These are phyloP conservation scores for Austroboletus eburneus DNA, from an alignment of 768 basidiomycete genomes.

Conservation along the genomic window DNA sequence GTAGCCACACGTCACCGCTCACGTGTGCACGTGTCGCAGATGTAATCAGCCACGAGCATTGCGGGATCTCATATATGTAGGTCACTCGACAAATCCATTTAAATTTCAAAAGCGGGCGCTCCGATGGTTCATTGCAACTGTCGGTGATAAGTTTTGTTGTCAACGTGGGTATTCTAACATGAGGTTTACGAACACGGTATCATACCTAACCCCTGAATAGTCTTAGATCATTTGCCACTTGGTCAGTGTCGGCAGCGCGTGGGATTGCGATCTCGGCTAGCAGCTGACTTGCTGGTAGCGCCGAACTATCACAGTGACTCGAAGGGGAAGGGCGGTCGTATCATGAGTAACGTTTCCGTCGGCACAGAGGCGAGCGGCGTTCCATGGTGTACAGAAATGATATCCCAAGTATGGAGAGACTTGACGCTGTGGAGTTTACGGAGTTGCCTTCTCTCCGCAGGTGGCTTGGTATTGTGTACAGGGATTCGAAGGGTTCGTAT, in stretches of 20 bases:
- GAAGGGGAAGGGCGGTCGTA: constrained; percentile 1
- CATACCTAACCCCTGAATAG: constrained; percentile 1
- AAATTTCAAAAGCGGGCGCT: too few relatives aligned
- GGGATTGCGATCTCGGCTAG: constrained; percentile 18
- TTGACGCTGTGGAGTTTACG: not conserved
- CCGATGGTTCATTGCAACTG: too few relatives aligned
- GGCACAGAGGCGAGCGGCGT: constrained; percentile 20
- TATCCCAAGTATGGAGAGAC: not conserved
- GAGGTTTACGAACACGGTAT: not conserved
- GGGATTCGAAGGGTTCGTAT: not conserved
- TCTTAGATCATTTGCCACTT: not conserved
- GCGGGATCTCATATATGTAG: constrained; percentile 6
- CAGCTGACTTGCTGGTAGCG: constrained; percentile 1
- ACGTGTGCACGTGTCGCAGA: too few relatives aligned
- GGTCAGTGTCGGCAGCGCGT: constrained; percentile 18
- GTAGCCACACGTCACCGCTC: too few relatives aligned
- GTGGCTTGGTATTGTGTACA: not conserved
- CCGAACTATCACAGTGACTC: constrained; percentile 16
- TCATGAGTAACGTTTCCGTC: constrained; percentile 12
- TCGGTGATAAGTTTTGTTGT: too few relatives aligned
- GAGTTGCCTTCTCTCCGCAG: constrained; percentile 11
- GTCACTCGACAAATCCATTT: too few relatives aligned
- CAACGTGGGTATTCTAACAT: not conserved
- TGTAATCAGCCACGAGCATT: not conserved
- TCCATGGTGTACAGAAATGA: constrained; percentile 11